Percentiles rank a stretch among this genome's conserved stretches.
Evolutionary conservation across 345 rosid genomes (phyloP).

Genomic region (Sonneratia alba): DNA sequence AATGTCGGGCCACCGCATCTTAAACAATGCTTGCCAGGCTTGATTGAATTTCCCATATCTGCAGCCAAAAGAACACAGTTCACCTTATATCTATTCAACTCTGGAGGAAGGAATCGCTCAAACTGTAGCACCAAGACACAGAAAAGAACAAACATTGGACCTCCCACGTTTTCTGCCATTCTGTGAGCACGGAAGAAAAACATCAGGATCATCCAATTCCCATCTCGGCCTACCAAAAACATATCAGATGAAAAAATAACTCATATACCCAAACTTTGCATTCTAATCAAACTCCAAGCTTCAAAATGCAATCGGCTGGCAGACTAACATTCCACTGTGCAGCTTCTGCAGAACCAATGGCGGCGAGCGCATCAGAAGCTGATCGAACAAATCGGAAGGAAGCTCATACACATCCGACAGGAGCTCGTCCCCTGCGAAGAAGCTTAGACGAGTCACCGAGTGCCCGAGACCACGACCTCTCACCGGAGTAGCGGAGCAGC

Average conservation of each 20-base stretch:
- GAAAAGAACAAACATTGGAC: constrained; percentile 17
- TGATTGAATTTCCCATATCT: constrained; percentile 37
- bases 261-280: not conserved
- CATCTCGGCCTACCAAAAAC: constrained; percentile 47
- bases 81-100: not conserved
- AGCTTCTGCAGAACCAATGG: constrained; percentile 60
- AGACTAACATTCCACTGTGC: constrained; percentile 46
- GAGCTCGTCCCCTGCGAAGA: constrained; percentile 31
- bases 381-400: constrained; percentile 49
- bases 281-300: not conserved
- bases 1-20: constrained; percentile 56
- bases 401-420: constrained; percentile 42
- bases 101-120: not conserved
- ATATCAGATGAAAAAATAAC: not conserved
- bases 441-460: not conserved
- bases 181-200: constrained; percentile 19
- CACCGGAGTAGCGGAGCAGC: not conserved
- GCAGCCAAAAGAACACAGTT: constrained; percentile 2
- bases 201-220: constrained; percentile 34
- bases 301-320: not conserved
- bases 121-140: not conserved
- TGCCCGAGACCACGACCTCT: not conserved
- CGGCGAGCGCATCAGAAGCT: constrained; percentile 41
- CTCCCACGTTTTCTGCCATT: constrained; percentile 58
- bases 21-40: constrained; percentile 56